Evolutionary conservation across 2,329 filamentous ascomycete species (phyloP), one percentile per base, ranked within the genome.

Genomic region (Aspergillus fumigatus): DNA sequence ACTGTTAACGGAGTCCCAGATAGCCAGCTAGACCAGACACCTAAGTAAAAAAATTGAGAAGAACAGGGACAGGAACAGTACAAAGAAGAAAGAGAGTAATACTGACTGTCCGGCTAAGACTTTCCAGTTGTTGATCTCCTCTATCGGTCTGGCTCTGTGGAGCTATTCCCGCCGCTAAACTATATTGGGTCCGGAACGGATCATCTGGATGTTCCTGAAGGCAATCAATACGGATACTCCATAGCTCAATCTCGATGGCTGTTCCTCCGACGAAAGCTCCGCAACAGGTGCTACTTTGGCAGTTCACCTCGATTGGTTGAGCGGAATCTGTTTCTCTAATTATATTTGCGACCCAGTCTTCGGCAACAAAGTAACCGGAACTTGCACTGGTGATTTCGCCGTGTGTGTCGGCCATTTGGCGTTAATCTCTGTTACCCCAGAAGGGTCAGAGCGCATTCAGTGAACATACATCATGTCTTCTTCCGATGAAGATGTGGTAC

Each of bases 401-500:
- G 21, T 21, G n/a, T 19, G 40, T 19, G 21, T 43, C 40, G 8
- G n/a, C 3, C 40, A 38, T 38, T 38, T 7, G 32, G 2, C 1
- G 21, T 49, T 40, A 21, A 21, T 23, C 23, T 48, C 27, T 43
- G 19, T 17, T 49, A 45, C 27, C 23, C 47, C 38, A 21, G 48
- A 52, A 52, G 21, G 26, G 27, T 38, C 27, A 41, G 17, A 35
- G 23, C 47, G 25, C 26, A 5, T 14, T 21, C 21, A 35, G 11
- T 14, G 32, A 23, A 51, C 43, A 25, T 52, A 41, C 48, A 62
- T 32, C 41, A 74, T 75, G 73, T 75, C 72, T 48, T 70, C 67
- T 17, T 74, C 72, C 27, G 73, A 74, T 50, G 73, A 75, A 59
- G 72, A 74, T 40, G 67, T 63, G 19, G 68, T 73, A 41, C 72